phyloP scores from a whole-genome alignment of 2,329 filamentous ascomycete genomes.

The Penicillium vulpinum region DNA sequence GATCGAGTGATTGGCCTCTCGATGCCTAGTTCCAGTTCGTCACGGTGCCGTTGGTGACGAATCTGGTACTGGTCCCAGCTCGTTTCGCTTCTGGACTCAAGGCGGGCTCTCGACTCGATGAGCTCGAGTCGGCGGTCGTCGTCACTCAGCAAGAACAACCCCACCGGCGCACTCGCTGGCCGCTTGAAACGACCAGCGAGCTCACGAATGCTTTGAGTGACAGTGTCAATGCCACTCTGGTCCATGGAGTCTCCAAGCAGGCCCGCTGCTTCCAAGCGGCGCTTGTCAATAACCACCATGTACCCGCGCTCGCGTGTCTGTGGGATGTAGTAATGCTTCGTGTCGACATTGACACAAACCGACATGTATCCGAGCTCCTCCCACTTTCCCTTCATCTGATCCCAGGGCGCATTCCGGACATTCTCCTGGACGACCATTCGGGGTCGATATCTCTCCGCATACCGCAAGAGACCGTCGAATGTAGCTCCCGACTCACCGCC shows the following conservation, averaged over 20 bases:
- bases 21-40: slow-evolving; percentile 52
- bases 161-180: slow-evolving; percentile 61
- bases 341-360: slow-evolving; percentile 57
- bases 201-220: slow-evolving; percentile 14
- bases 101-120: slow-evolving; percentile 51
- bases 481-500: slow-evolving; percentile 67
- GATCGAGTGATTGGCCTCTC: slow-evolving; percentile 61
- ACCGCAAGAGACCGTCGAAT: slow-evolving; percentile 61
- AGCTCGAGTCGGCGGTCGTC: slow-evolving; percentile 57
- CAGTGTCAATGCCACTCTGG: slow-evolving; percentile 3
- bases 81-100: slow-evolving; percentile 22
- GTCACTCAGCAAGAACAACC: slow-evolving; percentile 60
- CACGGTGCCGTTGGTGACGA: slow-evolving; percentile 60
- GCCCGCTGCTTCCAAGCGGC: slow-evolving; percentile 21
- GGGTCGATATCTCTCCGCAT: slow-evolving; percentile 58
- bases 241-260: slow-evolving; percentile 37
- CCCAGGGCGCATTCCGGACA: slow-evolving; percentile 63
- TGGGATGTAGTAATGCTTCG: slow-evolving; percentile 71
- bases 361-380: slow-evolving; percentile 58
- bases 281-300: slow-evolving; percentile 55
- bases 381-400: slow-evolving; percentile 49
- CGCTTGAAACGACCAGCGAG: slow-evolving; percentile 53
- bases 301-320: slow-evolving; percentile 67
- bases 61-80: slow-evolving; percentile 52
- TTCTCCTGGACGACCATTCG: slow-evolving; percentile 72